A percentile compares a stretch with the other conserved stretches of the same genome.
These are phyloP conservation scores for Fraxinus floribunda DNA, from an alignment of 305 asterid species.

Conservation along the genomic window DNA sequence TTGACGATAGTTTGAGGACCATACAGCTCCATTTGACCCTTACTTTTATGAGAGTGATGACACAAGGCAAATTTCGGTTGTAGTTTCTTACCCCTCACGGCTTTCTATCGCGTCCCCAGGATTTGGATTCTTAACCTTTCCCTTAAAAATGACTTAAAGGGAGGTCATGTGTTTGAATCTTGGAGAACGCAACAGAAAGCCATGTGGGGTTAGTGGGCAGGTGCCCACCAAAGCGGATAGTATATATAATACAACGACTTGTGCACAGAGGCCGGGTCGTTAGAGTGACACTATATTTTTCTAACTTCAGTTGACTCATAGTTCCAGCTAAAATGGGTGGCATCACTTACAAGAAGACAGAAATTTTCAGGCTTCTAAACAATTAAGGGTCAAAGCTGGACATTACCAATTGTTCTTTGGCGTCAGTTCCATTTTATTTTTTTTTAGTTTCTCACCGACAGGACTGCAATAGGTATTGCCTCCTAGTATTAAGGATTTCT, in stretches of 20 bases:
- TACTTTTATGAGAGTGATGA: no score
- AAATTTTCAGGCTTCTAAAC: background rate
- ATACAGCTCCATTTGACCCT: constrained; percentile 54
- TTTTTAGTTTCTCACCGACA: background rate
- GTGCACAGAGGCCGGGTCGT: background rate
- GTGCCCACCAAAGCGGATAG: background rate
- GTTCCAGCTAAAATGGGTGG: background rate
- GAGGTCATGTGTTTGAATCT: no score
- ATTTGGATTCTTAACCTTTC: no score
- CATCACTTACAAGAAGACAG: background rate
- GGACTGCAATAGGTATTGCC: background rate
- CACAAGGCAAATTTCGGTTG: no score
- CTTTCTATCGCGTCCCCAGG: no score
- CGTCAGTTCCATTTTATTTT: background rate
- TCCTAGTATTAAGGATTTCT: background rate
- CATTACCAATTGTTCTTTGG: background rate
- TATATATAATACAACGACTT: background rate
- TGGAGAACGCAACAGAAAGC: no score
- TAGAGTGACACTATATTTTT: background rate
- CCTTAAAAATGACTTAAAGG: no score
- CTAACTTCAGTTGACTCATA: background rate
- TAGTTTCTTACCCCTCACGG: no score
- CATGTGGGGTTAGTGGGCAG: no score
- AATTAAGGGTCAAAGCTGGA: background rate
- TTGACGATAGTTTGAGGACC: constrained; percentile 94